Percentiles rank a stretch among this genome's conserved stretches.
Conservation (phyloP, 176 grass and related monocot species). For the Stipa capillata region DNA sequence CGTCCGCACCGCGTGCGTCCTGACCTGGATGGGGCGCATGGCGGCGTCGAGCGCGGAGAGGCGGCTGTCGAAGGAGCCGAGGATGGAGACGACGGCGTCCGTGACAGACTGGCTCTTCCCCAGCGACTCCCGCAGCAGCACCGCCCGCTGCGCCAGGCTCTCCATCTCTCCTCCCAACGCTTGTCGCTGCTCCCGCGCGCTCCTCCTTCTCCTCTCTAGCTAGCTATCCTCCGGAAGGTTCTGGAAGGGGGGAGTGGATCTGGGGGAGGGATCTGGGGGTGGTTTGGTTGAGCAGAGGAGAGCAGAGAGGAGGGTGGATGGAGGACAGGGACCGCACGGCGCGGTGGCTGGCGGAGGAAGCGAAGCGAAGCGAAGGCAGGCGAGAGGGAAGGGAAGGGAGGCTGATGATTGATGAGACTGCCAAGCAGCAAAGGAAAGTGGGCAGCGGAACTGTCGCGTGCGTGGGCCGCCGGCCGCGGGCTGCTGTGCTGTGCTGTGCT, state of each 20-base stretch:
- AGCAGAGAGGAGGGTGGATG: too few relatives aligned
- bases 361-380: too few relatives aligned
- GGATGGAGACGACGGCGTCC: conserved; percentile 69
- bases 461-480: not conserved
- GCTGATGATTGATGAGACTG: not conserved
- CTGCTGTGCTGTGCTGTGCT: too few relatives aligned
- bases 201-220: not conserved
- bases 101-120: conserved; percentile 55
- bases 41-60: conserved; percentile 83
- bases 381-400: not conserved
- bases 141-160: conserved; percentile 51
- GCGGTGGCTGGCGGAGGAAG: conserved; percentile 13
- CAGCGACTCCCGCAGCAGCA: conserved; percentile 74
- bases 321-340: conserved; percentile 25
- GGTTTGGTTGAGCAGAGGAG: conserved; percentile 15
- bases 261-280: conserved; percentile 1
- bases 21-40: conserved; percentile 92
- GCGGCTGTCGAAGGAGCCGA: conserved; percentile 92
- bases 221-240: not conserved
- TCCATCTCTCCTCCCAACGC: conserved; percentile 33
- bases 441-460: not conserved
- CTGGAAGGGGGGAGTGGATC: not conserved
- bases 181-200: not conserved
- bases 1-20: conserved; percentile 65
- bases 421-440: not conserved